Evolutionary conservation across 2,329 filamentous ascomycete genomes (phyloP).

Genomic region (Trematosphaeria pertusa): DNA sequence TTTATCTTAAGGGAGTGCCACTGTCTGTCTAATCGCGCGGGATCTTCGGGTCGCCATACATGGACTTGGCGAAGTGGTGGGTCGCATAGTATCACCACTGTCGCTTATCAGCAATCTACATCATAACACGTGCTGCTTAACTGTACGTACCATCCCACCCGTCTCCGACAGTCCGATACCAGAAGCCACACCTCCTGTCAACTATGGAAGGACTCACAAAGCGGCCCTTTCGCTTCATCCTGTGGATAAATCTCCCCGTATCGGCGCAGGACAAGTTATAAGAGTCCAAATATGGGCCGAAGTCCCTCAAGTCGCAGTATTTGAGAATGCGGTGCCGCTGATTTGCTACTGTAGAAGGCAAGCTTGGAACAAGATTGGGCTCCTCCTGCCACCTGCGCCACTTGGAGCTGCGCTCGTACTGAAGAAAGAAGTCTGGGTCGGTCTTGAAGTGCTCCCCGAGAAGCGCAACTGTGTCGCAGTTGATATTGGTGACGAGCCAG

Average conservation of each 20-base stretch:
- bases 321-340: background rate
- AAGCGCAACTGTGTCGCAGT: conserved; percentile 1
- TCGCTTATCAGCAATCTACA: no score
- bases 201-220: background rate
- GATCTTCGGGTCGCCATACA: conserved; percentile 1
- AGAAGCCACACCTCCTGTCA: background rate
- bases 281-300: background rate
- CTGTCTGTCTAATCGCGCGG: no score
- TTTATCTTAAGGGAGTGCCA: background rate
- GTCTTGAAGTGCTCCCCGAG: conserved; percentile 1
- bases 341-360: background rate
- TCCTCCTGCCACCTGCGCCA: background rate
- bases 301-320: background rate
- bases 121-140: no score
- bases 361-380: background rate
- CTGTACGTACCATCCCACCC: background rate
- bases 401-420: background rate
- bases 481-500: conserved; percentile 1
- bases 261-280: background rate
- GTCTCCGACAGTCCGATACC: background rate
- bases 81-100: background rate
- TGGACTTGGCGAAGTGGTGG: background rate
- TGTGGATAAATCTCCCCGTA: background rate
- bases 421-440: conserved; percentile 1
- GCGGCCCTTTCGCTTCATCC: background rate